phyloP scores from a whole-genome alignment of 768 basidiomycete species.

The Phylloporus arenicola region DNA sequence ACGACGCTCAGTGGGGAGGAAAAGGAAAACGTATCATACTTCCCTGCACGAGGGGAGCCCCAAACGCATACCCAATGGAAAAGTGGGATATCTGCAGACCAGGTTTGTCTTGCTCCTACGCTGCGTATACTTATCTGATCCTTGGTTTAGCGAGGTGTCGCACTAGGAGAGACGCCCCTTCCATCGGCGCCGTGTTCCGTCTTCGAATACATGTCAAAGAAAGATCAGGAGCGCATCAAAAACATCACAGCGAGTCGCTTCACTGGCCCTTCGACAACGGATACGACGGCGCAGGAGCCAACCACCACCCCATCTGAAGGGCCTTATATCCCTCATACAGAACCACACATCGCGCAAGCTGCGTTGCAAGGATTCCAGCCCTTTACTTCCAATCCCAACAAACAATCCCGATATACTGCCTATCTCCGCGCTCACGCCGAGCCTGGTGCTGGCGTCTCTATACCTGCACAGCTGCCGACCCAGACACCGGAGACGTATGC shows the following conservation, averaged over 20 bases:
- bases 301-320: conserved; percentile 25
- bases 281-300: conserved; percentile 22
- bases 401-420: conserved; percentile 79
- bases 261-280: conserved; percentile 21
- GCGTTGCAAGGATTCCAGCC: conserved; percentile 89
- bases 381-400: conserved; percentile 66
- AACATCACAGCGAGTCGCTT: conserved; percentile 40
- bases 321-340: conserved; percentile 52
- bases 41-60: conserved; percentile 19
- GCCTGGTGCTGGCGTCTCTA: conserved; percentile 37
- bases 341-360: conserved; percentile 77
- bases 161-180: conserved; percentile 78
- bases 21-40: conserved; percentile 41
- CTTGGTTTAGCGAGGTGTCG: conserved; percentile 60
- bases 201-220: conserved; percentile 91
- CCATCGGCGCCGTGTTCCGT: conserved; percentile 72
- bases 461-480: conserved; percentile 47
- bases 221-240: conserved; percentile 82
- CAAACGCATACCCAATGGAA: conserved; percentile 49
- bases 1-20: conserved; percentile 24
- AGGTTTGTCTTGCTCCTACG: conserved; percentile 43
- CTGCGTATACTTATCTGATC: conserved; percentile 4
- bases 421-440: conserved; percentile 74
- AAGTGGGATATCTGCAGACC: conserved; percentile 58
- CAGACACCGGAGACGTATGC: conserved; percentile 68